A percentile compares a stretch with the other conserved stretches of the same genome.
Conservation (phyloP, 768 basidiomycete species). For the Rhizopogon roseolus region DNA sequence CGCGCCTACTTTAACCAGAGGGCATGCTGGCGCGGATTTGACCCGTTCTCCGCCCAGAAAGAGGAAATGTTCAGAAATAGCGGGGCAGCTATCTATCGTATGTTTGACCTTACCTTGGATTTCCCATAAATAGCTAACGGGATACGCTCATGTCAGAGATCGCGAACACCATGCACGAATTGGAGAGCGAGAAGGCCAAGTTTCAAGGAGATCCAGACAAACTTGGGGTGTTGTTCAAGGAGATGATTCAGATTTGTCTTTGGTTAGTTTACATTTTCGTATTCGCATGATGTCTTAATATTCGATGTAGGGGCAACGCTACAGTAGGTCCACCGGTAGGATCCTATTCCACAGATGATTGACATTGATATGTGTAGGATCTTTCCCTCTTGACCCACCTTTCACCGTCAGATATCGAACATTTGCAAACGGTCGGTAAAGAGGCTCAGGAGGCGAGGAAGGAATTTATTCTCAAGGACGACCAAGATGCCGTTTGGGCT, state of each 20-base stretch:
- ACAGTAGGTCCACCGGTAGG: conserved; percentile 45
- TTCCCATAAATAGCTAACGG: neutral
- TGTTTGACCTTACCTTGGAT: conserved; percentile 17
- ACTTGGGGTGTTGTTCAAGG: conserved; percentile 62
- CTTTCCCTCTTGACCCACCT: conserved; percentile 86
- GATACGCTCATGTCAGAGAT: conserved; percentile 44
- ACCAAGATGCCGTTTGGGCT: conserved; percentile 72
- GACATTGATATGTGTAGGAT: conserved; percentile 49
- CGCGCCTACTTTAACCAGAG: conserved; percentile 69
- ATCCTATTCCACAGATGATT: neutral
- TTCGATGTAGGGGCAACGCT: conserved; percentile 79
- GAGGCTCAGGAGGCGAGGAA: conserved; percentile 76
- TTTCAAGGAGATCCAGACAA: conserved; percentile 46
- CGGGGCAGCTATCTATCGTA: conserved; percentile 72
- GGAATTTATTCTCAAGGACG: conserved; percentile 79
- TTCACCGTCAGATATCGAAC: conserved; percentile 74
- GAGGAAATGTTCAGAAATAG: conserved; percentile 77
- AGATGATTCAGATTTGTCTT: conserved; percentile 89
- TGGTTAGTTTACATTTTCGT: conserved; percentile 42
- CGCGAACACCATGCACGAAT: conserved; percentile 64
- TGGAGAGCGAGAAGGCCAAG: conserved; percentile 44
- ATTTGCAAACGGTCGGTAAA: conserved; percentile 76
- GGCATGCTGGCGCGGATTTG: conserved; percentile 65
- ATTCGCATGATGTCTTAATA: neutral
- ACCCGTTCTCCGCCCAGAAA: conserved; percentile 84